These are phyloP conservation scores for Trapa incisa DNA, from an alignment of 345 rosid species.

Conservation along the genomic window DNA sequence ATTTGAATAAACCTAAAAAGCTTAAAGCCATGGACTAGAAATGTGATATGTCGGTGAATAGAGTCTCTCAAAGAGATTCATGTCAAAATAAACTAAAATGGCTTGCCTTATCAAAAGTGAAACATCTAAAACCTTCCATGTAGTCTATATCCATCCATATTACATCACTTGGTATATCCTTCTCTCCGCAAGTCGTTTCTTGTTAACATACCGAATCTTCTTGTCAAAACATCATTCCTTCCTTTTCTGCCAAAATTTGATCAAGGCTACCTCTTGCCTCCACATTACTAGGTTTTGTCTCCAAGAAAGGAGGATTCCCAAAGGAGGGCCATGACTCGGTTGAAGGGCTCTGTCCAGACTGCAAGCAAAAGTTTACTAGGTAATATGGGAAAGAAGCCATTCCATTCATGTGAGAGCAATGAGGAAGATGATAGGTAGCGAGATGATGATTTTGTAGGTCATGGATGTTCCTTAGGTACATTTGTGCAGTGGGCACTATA, in stretches of 20 bases:
- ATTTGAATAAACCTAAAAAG: background rate
- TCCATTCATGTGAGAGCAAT: conserved; percentile 45
- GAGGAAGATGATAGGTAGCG: conserved; percentile 47
- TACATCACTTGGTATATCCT: conserved; percentile 76
- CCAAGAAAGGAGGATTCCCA: conserved; percentile 42
- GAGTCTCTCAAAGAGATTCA: background rate
- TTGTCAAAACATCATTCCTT: conserved; percentile 92
- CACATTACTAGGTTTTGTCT: conserved; percentile 40
- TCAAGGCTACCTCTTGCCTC: conserved; percentile 88
- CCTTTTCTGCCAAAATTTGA: conserved; percentile 85
- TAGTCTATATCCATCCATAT: conserved; percentile 99
- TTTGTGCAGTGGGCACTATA: conserved; percentile 44
- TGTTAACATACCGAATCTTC: conserved; percentile 84
- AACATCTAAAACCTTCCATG: conserved; percentile 96
- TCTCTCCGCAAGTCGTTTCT: conserved; percentile 77
- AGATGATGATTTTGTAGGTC: conserved; percentile 33
- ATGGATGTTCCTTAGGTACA: conserved; percentile 39
- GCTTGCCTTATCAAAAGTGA: conserved; percentile 78
- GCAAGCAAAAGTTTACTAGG: conserved; percentile 50
- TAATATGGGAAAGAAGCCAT: conserved; percentile 62
- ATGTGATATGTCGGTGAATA: background rate
- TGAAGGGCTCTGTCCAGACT: conserved; percentile 49
- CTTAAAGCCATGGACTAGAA: background rate
- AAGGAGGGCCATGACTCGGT: conserved; percentile 49
- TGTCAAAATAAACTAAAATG: background rate